Percentiles rank a stretch among this genome's conserved stretches.
phyloP scores from a whole-genome alignment of 176 grass and related monocot species.

The Triticum dicoccoides region DNA sequence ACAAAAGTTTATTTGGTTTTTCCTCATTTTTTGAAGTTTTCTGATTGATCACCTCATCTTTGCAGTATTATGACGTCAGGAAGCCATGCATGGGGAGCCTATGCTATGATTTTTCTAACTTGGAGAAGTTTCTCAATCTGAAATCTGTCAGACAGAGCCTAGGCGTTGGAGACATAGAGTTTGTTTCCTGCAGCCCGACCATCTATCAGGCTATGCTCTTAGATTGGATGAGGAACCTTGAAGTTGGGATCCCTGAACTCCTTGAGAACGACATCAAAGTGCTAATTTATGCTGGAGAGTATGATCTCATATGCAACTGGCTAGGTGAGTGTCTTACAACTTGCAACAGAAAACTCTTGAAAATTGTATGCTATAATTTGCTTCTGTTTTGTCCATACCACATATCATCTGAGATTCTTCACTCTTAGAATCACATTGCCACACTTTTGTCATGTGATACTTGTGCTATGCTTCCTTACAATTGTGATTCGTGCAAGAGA shows the following conservation, averaged over 20 bases:
- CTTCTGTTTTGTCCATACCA: too few species aligned
- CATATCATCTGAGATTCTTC: too few species aligned
- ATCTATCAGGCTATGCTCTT: slow-evolving; percentile 81
- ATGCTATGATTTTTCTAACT: slow-evolving; percentile 83
- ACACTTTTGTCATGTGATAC: too few species aligned
- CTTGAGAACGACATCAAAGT: not conserved
- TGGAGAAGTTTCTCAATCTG: slow-evolving; percentile 86
- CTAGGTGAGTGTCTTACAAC: too few species aligned
- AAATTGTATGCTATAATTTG: too few species aligned
- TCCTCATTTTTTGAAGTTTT: not conserved
- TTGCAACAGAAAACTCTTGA: too few species aligned
- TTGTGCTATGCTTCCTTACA: too few species aligned
- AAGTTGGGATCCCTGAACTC: slow-evolving; percentile 87
- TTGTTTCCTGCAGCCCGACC: slow-evolving; percentile 87
- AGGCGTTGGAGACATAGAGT: slow-evolving; percentile 83
- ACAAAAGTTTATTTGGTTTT: not conserved
- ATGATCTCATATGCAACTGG: too few species aligned
- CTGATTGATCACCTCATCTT: not conserved
- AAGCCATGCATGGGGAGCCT: slow-evolving; percentile 78
- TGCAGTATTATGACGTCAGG: slow-evolving; percentile 87
- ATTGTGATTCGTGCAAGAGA: too few species aligned
- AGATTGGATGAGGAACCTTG: slow-evolving; percentile 94
- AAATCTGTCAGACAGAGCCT: slow-evolving; percentile 71
- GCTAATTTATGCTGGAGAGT: too few species aligned
- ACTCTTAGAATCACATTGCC: too few species aligned